Base-by-base conservation (phyloP, 2,329 filamentous ascomycete genomes). In the Ramularia endophylla region DNA sequence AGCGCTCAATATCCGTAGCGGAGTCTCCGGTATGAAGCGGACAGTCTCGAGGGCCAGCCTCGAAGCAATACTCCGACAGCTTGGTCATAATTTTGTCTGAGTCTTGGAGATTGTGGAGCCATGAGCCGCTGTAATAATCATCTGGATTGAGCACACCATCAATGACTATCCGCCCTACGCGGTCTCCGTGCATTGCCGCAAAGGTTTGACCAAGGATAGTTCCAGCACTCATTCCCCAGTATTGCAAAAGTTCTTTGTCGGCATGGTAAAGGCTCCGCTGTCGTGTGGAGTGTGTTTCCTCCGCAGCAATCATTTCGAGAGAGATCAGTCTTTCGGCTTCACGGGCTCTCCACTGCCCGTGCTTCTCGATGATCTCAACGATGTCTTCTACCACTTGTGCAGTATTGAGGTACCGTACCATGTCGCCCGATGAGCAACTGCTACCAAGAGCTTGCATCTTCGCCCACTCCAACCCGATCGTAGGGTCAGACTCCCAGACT, bases 301-400 rank as follows among this genome's bases (percentile, higher is more conserved):
- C n/a, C n/a, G n/a, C n/a, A n/a, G n/a, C n/a, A n/a, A n/a, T n/a
- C n/a, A n/a, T n/a, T 4, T 18, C 15, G 9, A 12, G 25, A 11
- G 1, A 1, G 8, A 31, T 15, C 13, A 13, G 28, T n/a, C 17
- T 19, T 18, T 11, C 5, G 8, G 29, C 48, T 34, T 67, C 53
- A 15, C 54, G n/a, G 29, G 58, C 50, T n/a, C 56, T 50, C 55
- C 55, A 59, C 19, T 47, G 45, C 22, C 55, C 66, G 41, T 69
- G 65, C 19, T 36, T 38, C 45, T 75, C 71, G 8, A 68, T 59
- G 27, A 75, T 63, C 30, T 68, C 64, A 6, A 74, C 54, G 69
- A 75, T 73, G 44, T 75, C 71, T 27, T 65, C 57, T 2, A 68
- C 70, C 2, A 70, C 68, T 16, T 63, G 66, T 2, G 69, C 67